These are phyloP conservation scores for Zalaria obscura DNA, from an alignment of 2,329 filamentous ascomycete genomes.

Conservation along the genomic window DNA sequence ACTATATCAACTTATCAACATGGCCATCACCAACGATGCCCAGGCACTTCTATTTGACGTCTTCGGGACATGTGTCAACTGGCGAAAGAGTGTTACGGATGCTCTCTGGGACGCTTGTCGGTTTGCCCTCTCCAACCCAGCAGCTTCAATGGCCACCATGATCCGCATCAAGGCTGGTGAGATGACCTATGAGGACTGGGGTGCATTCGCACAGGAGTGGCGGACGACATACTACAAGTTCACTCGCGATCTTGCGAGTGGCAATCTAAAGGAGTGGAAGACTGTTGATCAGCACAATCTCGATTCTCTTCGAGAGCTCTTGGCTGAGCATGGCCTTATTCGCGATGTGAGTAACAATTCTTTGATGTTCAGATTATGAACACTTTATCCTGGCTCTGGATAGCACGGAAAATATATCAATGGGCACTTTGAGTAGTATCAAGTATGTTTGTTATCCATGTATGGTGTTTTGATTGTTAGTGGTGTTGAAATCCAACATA, in stretches of 20 bases:
- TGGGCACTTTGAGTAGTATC: no score
- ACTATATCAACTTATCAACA: not conserved
- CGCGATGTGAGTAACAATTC: not conserved
- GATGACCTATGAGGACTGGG: slow-evolving; percentile 47
- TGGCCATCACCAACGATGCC: slow-evolving; percentile 31
- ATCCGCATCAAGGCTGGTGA: slow-evolving; percentile 34
- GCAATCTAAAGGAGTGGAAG: slow-evolving; percentile 38
- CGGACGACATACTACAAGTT: slow-evolving; percentile 38
- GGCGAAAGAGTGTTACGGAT: slow-evolving; percentile 52
- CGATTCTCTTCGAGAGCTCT: slow-evolving; percentile 44
- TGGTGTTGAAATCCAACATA: no score
- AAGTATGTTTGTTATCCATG: no score
- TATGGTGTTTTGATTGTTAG: no score
- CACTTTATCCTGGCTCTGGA: no score
- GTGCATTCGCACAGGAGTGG: slow-evolving; percentile 56
- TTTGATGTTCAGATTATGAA: no score
- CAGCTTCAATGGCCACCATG: slow-evolving; percentile 29
- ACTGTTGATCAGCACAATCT: slow-evolving; percentile 61
- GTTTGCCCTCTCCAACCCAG: slow-evolving; percentile 31
- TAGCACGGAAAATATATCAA: no score
- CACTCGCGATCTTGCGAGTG: slow-evolving; percentile 37
- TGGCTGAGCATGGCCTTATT: slow-evolving; percentile 31
- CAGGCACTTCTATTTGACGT: slow-evolving; percentile 58
- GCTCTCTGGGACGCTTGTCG: slow-evolving; percentile 40
- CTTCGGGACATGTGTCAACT: slow-evolving; percentile 71